Conservation (phyloP, 805 yeast genomes). For the Wickerhamiella kurtzmanii region DNA sequence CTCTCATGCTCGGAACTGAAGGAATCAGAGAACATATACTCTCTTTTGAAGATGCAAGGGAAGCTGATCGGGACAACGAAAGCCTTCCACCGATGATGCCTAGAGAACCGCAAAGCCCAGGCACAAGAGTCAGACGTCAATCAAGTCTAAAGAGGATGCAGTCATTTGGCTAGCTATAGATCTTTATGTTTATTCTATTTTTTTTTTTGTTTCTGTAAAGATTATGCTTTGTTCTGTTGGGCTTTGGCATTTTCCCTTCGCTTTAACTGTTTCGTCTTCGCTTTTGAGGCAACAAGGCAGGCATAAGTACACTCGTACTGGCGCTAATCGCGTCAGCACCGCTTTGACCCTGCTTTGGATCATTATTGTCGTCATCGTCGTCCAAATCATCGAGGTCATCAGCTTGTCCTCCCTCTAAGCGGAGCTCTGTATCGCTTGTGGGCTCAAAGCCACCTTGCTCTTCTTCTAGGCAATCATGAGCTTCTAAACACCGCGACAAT, state of each 20-base stretch:
- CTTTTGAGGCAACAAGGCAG: background rate
- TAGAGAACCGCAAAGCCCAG: conserved; percentile 4
- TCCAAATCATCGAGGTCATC: background rate
- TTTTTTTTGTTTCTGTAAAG: too few relatives aligned
- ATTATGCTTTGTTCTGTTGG: too few relatives aligned
- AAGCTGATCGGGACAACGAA: conserved; percentile 71
- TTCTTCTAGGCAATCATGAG: background rate
- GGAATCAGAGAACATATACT: conserved; percentile 57
- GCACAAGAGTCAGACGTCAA: background rate
- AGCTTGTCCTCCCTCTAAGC: background rate
- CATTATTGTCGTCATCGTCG: background rate
- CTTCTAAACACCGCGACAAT: background rate
- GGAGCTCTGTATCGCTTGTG: background rate
- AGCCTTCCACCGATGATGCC: conserved; percentile 61
- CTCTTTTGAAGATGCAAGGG: conserved; percentile 71
- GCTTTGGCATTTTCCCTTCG: too few relatives aligned
- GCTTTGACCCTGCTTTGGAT: background rate
- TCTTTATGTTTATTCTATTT: too few relatives aligned
- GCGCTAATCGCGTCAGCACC: background rate
- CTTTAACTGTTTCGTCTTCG: background rate
- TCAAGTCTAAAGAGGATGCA: background rate
- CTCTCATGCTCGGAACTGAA: conserved; percentile 68
- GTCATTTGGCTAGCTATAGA: background rate
- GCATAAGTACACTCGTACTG: background rate
- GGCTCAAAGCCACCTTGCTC: background rate